Evolutionary conservation across 345 rosid species (phyloP), one percentile per base, ranked within the genome.

Genomic region (Eucalyptus coolabah): DNA sequence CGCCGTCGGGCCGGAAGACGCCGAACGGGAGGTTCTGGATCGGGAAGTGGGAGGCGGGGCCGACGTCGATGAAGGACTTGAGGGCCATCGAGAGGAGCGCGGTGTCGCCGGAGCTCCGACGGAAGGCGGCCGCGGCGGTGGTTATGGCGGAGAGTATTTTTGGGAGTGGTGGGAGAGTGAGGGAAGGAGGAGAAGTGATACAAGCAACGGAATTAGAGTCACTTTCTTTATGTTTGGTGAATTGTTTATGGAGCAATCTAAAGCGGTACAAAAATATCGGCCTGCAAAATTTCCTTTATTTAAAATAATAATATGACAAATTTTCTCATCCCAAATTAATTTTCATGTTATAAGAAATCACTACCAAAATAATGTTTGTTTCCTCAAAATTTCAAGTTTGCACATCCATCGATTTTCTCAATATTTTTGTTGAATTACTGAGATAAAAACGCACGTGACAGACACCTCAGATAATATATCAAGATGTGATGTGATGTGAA

Each of bases 1-100:
- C 88, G 23, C 94, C 88, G 9, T 92, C 90, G 34, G 94, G 95
- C 93, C 93, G 94, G 97, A 97, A 98, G 28, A 95, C 98, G 26
- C 99, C 99, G 83, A 91, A 96, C 6, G 99, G 99, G 30, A 98
- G 97, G 94, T 98, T 98, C 91, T 98, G 99, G 92, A 97, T 96
- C 47, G 99, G 97, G 92, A 97, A 98, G 92, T 98, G 99, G 30
- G 97, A 97, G 87, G 91, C 95, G 18, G 95, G 92, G 47, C 89
- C 87, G 82, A 96, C 97, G 86, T 94, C 90, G 86, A 97, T 37
- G 93, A 98, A 98, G 32, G 98, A 96, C 87, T 93, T 93, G 92
- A 93, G 92, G 45, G 95, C 96, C 99, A 89, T 89, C 45, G 88
- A 7, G 13, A 63, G 1, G 5, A 8, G 26, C 26, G 28, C 47